These are phyloP conservation scores for Coemansia aciculifera DNA, from an alignment of 192 early-diverging fungal species.

Conservation along the genomic window DNA sequence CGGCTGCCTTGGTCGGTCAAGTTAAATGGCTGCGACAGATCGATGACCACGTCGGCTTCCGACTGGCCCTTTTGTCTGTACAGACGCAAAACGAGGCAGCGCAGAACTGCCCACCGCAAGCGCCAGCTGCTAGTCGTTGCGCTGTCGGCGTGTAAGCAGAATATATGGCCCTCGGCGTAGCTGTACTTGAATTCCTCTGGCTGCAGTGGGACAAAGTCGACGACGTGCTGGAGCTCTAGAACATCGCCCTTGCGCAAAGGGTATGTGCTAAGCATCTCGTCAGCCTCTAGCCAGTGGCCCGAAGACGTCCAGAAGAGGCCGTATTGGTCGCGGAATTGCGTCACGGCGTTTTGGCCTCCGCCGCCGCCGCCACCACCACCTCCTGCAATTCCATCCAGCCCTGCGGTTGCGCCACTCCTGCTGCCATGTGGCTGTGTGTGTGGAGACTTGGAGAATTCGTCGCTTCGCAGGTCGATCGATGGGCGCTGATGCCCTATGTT, in stretches of 20 bases:
- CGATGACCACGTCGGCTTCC: constrained; percentile 34
- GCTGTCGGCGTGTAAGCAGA: constrained; percentile 37
- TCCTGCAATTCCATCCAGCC: constrained; percentile 23
- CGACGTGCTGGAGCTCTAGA: constrained; percentile 54
- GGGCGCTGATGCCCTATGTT: background rate
- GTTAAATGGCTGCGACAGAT: constrained; percentile 39
- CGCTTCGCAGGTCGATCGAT: constrained; percentile 5
- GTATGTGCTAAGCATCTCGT: constrained; percentile 54
- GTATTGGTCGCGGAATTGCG: constrained; percentile 55
- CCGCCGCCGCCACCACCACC: constrained; percentile 1
- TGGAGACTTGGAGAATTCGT: background rate
- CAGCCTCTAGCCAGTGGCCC: constrained; percentile 56
- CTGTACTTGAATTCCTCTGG: constrained; percentile 52
- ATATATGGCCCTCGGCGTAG: constrained; percentile 54
- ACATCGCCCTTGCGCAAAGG: constrained; percentile 53
- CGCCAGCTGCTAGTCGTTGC: constrained; percentile 30
- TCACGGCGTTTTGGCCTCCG: constrained; percentile 18
- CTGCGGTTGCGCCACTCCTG: constrained; percentile 24
- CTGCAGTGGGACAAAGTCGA: constrained; percentile 54
- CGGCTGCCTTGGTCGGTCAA: constrained; percentile 45
- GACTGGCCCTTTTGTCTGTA: constrained; percentile 40
- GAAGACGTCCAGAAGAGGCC: constrained; percentile 58
- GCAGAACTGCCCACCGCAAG: constrained; percentile 51
- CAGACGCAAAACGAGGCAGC: constrained; percentile 37
- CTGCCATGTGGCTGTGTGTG: background rate